Conservation (phyloP, 306 rosid genomes). For the Prunus padus region DNA sequence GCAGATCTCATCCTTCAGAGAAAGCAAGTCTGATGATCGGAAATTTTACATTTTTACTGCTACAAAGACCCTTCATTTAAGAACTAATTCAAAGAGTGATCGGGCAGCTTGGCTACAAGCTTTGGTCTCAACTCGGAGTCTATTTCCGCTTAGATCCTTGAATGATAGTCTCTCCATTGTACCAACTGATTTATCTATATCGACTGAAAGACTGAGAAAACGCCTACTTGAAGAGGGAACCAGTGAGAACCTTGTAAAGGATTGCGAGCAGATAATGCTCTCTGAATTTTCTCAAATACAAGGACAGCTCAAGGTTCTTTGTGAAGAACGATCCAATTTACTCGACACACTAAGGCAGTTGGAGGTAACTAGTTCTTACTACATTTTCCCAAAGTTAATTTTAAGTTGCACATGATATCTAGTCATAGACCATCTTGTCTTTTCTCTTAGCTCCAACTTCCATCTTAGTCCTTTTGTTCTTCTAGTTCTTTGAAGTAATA, state of each 20-base stretch:
- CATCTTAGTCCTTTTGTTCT: neutral
- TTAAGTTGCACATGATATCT: neutral
- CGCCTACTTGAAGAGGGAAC: slow-evolving; percentile 77
- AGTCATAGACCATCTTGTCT: neutral
- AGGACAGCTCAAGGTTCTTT: slow-evolving; percentile 59
- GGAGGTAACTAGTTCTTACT: slow-evolving; percentile 54
- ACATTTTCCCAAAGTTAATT: slow-evolving; percentile 4
- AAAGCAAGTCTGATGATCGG: slow-evolving; percentile 92
- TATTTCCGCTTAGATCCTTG: slow-evolving; percentile 51
- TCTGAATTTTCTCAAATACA: slow-evolving; percentile 77
- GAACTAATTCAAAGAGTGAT: slow-evolving; percentile 80
- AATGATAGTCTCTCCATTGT: slow-evolving; percentile 49
- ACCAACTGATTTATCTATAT: slow-evolving; percentile 59
- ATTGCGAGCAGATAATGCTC: slow-evolving; percentile 88
- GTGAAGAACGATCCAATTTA: slow-evolving; percentile 69
- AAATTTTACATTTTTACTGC: slow-evolving; percentile 83
- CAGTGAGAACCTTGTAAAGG: slow-evolving; percentile 60
- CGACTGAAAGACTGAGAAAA: slow-evolving; percentile 68
- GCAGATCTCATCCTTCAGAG: slow-evolving; percentile 84
- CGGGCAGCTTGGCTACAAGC: slow-evolving; percentile 92
- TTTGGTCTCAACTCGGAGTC: slow-evolving; percentile 66
- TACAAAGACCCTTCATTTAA: slow-evolving; percentile 92
- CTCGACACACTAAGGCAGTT: slow-evolving; percentile 79
- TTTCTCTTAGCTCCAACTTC: neutral
- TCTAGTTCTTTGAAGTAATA: neutral